Evolutionary conservation across 2,329 filamentous ascomycete species (phyloP).

Genomic region (Scytalidium lignicola): DNA sequence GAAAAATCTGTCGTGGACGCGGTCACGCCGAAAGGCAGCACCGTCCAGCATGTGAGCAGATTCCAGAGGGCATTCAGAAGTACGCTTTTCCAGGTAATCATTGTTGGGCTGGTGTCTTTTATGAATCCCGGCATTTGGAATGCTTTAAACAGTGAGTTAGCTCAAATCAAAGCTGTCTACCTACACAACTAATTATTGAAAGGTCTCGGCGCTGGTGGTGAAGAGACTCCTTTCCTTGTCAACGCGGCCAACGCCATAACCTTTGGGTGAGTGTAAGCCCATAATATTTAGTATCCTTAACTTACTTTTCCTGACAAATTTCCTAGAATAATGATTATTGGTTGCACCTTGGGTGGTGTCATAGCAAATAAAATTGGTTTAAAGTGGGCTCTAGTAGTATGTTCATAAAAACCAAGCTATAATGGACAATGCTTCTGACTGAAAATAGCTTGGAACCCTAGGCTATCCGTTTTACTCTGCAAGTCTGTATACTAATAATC

Average conservation of each 20-base stretch:
- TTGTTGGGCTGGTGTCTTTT: slow-evolving; percentile 66
- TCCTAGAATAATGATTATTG: slow-evolving; percentile 61
- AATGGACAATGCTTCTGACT: background rate
- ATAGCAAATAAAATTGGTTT: slow-evolving; percentile 64
- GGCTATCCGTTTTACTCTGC: slow-evolving; percentile 68
- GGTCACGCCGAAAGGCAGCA: background rate
- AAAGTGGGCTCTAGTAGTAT: slow-evolving; percentile 56
- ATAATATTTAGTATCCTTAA: background rate
- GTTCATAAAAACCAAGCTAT: background rate
- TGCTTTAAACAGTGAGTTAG: slow-evolving; percentile 60
- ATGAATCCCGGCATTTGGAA: slow-evolving; percentile 65
- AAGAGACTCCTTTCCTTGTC: slow-evolving; percentile 57
- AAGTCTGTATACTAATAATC: slow-evolving; percentile 65
- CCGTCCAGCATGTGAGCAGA: background rate
- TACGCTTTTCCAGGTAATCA: slow-evolving; percentile 65
- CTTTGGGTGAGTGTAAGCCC: slow-evolving; percentile 49
- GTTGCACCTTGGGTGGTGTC: slow-evolving; percentile 58
- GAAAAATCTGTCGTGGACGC: background rate
- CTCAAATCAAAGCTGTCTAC: no score
- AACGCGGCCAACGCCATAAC: slow-evolving; percentile 64
- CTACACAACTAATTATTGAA: slow-evolving; percentile 8
- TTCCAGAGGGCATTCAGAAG: slow-evolving; percentile 59
- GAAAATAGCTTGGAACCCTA: slow-evolving; percentile 49
- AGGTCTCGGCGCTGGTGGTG: slow-evolving; percentile 60
- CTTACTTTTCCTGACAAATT: slow-evolving; percentile 16